phyloP scores from a whole-genome alignment of 352 stramenopile genomes.

The Phytophthora sp. region DNA sequence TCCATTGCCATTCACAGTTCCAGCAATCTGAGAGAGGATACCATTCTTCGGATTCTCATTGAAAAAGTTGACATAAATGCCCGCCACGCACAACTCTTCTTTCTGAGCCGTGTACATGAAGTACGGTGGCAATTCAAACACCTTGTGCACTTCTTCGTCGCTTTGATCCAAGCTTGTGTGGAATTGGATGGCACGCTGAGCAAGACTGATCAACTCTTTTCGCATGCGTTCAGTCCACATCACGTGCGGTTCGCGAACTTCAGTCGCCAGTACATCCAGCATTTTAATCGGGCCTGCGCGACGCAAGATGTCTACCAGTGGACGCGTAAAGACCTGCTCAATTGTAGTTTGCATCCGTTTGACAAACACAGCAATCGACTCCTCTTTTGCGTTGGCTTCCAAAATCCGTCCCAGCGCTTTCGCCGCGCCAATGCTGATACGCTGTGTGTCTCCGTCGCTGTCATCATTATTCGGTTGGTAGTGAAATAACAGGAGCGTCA shows the following conservation, averaged over 20 bases:
- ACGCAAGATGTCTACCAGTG: constrained; percentile 77
- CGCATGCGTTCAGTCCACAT: constrained; percentile 90
- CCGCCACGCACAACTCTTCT: constrained; percentile 83
- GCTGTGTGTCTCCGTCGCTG: constrained; percentile 50
- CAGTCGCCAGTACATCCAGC: constrained; percentile 69
- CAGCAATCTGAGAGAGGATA: constrained; percentile 78
- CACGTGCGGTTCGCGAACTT: constrained; percentile 82
- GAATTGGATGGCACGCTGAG: constrained; percentile 74
- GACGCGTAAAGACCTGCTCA: constrained; percentile 80
- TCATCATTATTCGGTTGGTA: constrained; percentile 49
- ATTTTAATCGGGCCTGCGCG: constrained; percentile 68
- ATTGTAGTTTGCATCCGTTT: constrained; percentile 87
- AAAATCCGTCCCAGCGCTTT: constrained; percentile 79
- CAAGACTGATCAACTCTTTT: constrained; percentile 71
- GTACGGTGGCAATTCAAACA: constrained; percentile 74
- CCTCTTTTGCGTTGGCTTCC: constrained; percentile 68
- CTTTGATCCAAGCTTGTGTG: constrained; percentile 64
- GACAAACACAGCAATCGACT: constrained; percentile 78
- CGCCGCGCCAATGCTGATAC: constrained; percentile 73
- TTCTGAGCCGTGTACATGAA: constrained; percentile 88
- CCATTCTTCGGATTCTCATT: constrained; percentile 84
- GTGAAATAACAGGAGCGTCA: constrained; percentile 81
- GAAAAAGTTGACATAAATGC: constrained; percentile 91
- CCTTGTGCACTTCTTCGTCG: constrained; percentile 63
- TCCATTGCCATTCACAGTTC: constrained; percentile 56